These are phyloP conservation scores for Fraxinus baroniana DNA, from an alignment of 305 asterid species.

Conservation along the genomic window DNA sequence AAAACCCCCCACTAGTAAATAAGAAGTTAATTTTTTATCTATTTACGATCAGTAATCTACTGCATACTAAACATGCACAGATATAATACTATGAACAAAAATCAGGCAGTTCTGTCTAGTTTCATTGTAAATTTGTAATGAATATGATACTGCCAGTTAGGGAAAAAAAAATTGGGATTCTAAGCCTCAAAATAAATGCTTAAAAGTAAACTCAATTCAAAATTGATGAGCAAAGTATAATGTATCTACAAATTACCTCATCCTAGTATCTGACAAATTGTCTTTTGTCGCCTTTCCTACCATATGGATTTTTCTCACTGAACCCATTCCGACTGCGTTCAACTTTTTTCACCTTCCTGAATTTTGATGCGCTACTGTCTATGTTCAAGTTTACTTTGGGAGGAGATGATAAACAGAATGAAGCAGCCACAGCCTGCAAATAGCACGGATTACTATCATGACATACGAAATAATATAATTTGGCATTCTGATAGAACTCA, in stretches of 20 bases:
- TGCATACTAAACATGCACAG: neutral
- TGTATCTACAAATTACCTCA: neutral
- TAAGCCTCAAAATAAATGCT: neutral
- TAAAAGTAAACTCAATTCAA: neutral
- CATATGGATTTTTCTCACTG: slow-evolving; percentile 55
- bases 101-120: neutral
- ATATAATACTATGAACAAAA: neutral
- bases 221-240: slow-evolving; percentile 6
- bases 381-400: slow-evolving; percentile 71
- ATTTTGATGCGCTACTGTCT: slow-evolving; percentile 77
- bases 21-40: too few species aligned
- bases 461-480: neutral
- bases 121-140: neutral
- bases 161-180: neutral
- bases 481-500: neutral
- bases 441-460: neutral
- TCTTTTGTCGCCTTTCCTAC: slow-evolving; percentile 46
- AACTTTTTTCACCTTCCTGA: slow-evolving; percentile 43
- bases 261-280: slow-evolving; percentile 63
- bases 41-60: neutral
- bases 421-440: slow-evolving; percentile 91
- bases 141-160: neutral
- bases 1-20: neutral
- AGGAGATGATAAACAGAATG: slow-evolving; percentile 73
- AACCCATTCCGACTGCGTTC: slow-evolving; percentile 63